phyloP scores from a whole-genome alignment of 2,329 filamentous ascomycete species.

The Claviceps quebecensis region DNA sequence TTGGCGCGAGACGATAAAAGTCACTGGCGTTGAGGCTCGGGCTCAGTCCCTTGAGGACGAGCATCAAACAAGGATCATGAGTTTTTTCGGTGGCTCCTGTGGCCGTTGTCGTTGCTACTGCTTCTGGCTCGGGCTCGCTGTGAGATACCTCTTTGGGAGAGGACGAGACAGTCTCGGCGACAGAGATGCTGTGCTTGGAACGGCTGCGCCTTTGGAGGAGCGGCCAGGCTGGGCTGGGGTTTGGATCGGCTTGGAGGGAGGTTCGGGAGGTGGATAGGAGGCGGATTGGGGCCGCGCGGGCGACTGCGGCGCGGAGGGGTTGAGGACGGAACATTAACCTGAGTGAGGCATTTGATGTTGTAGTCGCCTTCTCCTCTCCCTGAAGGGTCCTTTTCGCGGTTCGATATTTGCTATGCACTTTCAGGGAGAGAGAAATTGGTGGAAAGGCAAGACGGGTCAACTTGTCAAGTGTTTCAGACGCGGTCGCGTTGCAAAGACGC shows the following conservation, averaged over 20 bases:
- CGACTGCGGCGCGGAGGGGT: constrained; percentile 14
- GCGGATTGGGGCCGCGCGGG: constrained; percentile 7
- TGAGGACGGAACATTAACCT: constrained; percentile 16
- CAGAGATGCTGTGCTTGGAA: not conserved
- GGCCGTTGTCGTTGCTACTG: not conserved
- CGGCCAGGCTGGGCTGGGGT: constrained; percentile 3
- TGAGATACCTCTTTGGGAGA: not conserved
- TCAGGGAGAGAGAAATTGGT: not conserved
- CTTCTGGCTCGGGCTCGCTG: not conserved
- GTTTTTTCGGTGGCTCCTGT: not conserved
- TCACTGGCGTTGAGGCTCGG: constrained; percentile 50
- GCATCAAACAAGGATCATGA: constrained; percentile 17
- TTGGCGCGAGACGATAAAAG: constrained; percentile 53
- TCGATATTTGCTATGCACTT: no score
- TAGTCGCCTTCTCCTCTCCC: not conserved
- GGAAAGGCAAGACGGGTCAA: not conserved
- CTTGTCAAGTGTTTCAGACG: not conserved
- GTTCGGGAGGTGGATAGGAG: not conserved
- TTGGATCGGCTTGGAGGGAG: not conserved
- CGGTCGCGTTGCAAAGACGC: not conserved
- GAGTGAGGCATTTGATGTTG: not conserved
- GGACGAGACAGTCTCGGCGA: not conserved
- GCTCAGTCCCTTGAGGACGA: constrained; percentile 46
- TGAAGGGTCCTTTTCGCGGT: no score
- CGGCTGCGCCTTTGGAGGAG: constrained; percentile 3